Evolutionary conservation across 306 rosid species (phyloP).

Genomic region (Sophora flavescens): DNA sequence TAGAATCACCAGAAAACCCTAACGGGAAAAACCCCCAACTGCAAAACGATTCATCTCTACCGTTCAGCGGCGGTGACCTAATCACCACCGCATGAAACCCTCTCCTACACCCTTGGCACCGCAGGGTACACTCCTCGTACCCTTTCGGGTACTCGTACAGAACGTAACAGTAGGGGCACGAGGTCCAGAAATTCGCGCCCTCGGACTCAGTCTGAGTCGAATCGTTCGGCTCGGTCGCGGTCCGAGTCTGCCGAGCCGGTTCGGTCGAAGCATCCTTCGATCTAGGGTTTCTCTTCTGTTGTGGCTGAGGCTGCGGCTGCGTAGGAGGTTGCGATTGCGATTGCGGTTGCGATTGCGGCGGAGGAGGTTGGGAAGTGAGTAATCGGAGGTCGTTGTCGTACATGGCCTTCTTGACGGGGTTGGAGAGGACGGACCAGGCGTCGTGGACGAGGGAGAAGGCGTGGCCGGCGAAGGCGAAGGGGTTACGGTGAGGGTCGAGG

Average conservation of each 20-base stretch:
- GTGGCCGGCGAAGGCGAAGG: constrained; percentile 64
- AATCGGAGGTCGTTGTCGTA: constrained; percentile 71
- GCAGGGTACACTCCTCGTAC: constrained; percentile 83
- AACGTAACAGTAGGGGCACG: constrained; percentile 89
- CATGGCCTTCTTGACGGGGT: constrained; percentile 66
- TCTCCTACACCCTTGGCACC: constrained; percentile 83
- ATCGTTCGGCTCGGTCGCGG: constrained; percentile 53
- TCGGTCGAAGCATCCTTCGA: constrained; percentile 42
- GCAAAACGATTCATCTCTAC: constrained; percentile 58
- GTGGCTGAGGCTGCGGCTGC: too few species aligned
- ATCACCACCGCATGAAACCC: constrained; percentile 80
- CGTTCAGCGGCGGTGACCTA: constrained; percentile 76
- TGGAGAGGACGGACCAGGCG: constrained; percentile 88
- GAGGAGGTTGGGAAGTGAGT: constrained; percentile 48
- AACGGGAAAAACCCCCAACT: constrained; percentile 90
- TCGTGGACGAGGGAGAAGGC: constrained; percentile 85
- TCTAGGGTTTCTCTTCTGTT: constrained; percentile 52
- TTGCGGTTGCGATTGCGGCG: constrained; percentile 33
- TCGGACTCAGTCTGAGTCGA: constrained; percentile 28
- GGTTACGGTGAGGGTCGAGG: constrained; percentile 72
- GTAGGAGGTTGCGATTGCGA: constrained; percentile 14
- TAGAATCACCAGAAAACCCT: constrained; percentile 61
- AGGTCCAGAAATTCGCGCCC: constrained; percentile 81
- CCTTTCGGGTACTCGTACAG: constrained; percentile 78
- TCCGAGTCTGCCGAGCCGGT: constrained; percentile 47